Base-by-base conservation (phyloP, 306 rosid genomes). In the Cyclanthera cordifolia region DNA sequence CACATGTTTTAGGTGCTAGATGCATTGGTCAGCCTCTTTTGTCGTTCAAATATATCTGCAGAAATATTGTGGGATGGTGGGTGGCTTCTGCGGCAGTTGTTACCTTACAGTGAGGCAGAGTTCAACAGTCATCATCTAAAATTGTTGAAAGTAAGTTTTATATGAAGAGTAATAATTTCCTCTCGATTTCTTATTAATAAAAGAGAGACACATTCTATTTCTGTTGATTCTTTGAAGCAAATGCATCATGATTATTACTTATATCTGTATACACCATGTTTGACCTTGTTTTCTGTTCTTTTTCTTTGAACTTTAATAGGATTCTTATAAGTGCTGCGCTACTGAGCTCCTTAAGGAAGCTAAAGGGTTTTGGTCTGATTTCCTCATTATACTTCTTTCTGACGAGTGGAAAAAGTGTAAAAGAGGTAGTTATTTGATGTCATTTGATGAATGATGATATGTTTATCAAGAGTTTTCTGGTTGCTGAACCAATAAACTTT, bases 41-140 rank as follows among this genome's bases (percentile, higher is more conserved):
- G 91, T 77, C 94, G 96, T 72, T 81, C 94, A 67, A 89, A 82
- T 75, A 73, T 93, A 77, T 87, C 98, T 70, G 88, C 98, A 20
- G 95, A 87, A 77, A 80, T 88, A 67, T 75, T 89, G 76, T 93
- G 98, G 98, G 90, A 89, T 57, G 98, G 96, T 24, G 98, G 96
- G 73, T 93, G 98, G 98, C 98, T 93, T 80, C 80, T 92, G 84
- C 88, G 95, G 53, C 98, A 89, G 90, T 75, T 92, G 84, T 84
- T 89, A 76, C 96, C 98, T 65, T 84, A 87, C 75, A 84, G 91
- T 11, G 93, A 86, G 75, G 85, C 88, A 64, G 96, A 92, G 70
- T 84, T 92, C 66, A 89, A 79, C 73, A 78, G 80, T 27, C 72
- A 76, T 79, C 98, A 93, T 79, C 91, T 81, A 78, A 84, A 83